Conservation (phyloP, 108 stramenopile genomes). For the Discostella stelligeroides region DNA sequence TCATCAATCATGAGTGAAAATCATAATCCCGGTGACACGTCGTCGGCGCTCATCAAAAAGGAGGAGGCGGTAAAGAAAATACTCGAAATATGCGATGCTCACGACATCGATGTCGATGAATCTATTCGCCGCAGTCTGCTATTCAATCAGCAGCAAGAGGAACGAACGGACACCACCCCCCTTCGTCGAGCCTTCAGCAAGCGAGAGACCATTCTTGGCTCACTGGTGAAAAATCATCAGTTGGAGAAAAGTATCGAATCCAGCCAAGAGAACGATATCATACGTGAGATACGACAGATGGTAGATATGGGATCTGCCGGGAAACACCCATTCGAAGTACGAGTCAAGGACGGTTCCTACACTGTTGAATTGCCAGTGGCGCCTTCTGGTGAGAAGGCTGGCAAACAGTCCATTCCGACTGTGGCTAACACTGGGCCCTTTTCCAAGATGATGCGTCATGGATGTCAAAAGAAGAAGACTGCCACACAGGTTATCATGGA, state of each 20-base stretch:
- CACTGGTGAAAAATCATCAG: slow-evolving; percentile 3
- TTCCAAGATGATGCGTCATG: slow-evolving; percentile 1
- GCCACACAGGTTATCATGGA: slow-evolving; percentile 48
- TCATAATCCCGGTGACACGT: no score
- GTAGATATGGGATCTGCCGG: neutral
- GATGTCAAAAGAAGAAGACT: slow-evolving; percentile 2
- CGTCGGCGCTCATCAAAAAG: no score
- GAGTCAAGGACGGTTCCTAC: slow-evolving; percentile 30
- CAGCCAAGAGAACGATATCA: slow-evolving; percentile 12
- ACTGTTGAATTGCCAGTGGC: slow-evolving; percentile 15
- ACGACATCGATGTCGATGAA: slow-evolving; percentile 27
- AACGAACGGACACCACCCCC: neutral
- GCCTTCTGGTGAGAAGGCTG: neutral
- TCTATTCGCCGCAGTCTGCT: slow-evolving; percentile 26
- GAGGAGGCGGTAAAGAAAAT: slow-evolving; percentile 19
- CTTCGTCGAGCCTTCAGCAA: slow-evolving; percentile 9
- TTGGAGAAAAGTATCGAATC: neutral
- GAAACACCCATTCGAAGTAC: slow-evolving; percentile 18
- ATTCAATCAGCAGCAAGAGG: slow-evolving; percentile 20
- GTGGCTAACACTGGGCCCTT: slow-evolving; percentile 25
- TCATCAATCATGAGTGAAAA: no score
- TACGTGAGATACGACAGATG: neutral
- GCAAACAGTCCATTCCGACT: slow-evolving; percentile 20
- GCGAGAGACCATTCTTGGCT: slow-evolving; percentile 21
- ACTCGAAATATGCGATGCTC: slow-evolving; percentile 21